Conservation (phyloP, 768 basidiomycete genomes). For the Hydnum rufescens region DNA sequence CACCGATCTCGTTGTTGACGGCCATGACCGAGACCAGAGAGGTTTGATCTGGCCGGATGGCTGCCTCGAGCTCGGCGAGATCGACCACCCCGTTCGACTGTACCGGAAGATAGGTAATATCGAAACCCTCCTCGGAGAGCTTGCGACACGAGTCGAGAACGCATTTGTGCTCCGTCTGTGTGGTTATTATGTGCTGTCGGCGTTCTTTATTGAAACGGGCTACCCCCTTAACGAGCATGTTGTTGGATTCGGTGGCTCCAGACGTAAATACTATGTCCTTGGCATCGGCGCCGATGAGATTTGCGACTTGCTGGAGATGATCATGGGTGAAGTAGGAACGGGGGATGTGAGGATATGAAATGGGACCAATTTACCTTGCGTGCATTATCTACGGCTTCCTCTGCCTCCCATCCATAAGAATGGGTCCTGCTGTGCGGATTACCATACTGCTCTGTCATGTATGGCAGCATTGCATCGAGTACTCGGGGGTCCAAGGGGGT, state of each 20-base stretch:
- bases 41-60: constrained; percentile 74
- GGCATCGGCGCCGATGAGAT: constrained; percentile 78
- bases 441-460: constrained; percentile 84
- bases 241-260: constrained; percentile 95
- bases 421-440: constrained; percentile 98
- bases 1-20: constrained; percentile 98
- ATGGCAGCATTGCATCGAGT: constrained; percentile 91
- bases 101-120: constrained; percentile 94
- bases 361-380: constrained; percentile 38
- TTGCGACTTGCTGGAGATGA: constrained; percentile 53
- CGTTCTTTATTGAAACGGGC: constrained; percentile 89
- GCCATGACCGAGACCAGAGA: constrained; percentile 95
- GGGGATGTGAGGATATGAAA: neutral
- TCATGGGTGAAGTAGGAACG: neutral
- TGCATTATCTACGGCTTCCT: constrained; percentile 81
- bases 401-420: constrained; percentile 98
- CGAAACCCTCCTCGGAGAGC: constrained; percentile 90
- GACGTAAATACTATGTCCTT: constrained; percentile 98
- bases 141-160: constrained; percentile 95
- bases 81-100: constrained; percentile 65
- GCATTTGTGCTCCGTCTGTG: constrained; percentile 97
- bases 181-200: constrained; percentile 84
- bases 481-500: constrained; percentile 96
- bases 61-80: constrained; percentile 57
- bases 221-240: constrained; percentile 92